phyloP scores from a whole-genome alignment of 805 yeast genomes.

The Alloascoidea africana region DNA sequence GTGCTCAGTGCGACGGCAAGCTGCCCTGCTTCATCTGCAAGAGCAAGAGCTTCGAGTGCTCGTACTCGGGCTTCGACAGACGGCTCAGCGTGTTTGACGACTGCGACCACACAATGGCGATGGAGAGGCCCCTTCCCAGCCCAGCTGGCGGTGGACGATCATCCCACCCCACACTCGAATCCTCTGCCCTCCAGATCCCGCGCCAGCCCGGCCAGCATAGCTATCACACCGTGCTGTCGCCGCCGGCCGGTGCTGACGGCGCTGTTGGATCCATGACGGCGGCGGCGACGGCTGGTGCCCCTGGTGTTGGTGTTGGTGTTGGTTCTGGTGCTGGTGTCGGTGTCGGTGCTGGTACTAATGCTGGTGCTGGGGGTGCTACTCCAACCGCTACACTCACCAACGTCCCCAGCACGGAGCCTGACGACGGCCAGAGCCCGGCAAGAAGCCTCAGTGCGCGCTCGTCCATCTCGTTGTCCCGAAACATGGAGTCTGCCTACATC shows the following conservation, averaged over 20 bases:
- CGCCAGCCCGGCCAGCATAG: not conserved
- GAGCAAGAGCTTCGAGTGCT: not conserved
- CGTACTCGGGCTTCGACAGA: slow-evolving; percentile 1
- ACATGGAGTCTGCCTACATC: not conserved
- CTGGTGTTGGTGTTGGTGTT: too few species aligned
- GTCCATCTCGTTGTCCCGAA: not conserved
- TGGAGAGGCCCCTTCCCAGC: too few species aligned
- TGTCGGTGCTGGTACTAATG: too few species aligned
- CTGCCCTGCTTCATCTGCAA: not conserved
- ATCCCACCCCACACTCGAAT: not conserved
- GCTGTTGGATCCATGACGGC: not conserved
- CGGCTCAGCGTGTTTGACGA: not conserved
- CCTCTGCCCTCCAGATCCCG: not conserved
- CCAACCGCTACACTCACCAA: too few species aligned
- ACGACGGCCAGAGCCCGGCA: too few species aligned
- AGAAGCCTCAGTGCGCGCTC: not conserved
- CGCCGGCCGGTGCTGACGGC: not conserved
- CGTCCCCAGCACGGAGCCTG: too few species aligned
- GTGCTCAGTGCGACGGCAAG: slow-evolving; percentile 1
- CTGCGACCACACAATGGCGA: too few species aligned
- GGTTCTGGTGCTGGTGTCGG: too few species aligned
- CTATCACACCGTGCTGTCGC: too few species aligned
- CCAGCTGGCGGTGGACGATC: not conserved
- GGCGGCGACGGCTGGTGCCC: too few species aligned
- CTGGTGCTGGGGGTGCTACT: too few species aligned